These are phyloP conservation scores for Cryphonectria parasitica DNA, from an alignment of 2,329 filamentous ascomycete genomes.

Conservation along the genomic window DNA sequence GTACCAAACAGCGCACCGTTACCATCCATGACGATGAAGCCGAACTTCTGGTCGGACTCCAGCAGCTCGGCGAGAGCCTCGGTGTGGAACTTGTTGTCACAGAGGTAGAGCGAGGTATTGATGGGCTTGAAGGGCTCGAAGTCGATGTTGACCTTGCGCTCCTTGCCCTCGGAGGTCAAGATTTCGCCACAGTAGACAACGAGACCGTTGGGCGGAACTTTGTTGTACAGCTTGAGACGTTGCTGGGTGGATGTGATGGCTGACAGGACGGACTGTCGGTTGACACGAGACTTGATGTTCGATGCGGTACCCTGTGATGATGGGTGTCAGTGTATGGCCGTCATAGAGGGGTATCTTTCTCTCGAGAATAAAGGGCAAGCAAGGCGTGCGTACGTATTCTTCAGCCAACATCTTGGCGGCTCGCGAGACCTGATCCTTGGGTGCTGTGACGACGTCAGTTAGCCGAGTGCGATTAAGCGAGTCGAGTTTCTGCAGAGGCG, in stretches of 20 bases:
- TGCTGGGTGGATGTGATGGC: conserved; percentile 99
- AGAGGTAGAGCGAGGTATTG: conserved; percentile 98
- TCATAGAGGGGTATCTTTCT: neutral
- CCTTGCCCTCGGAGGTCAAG: conserved; percentile 96
- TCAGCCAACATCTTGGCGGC: conserved; percentile 99
- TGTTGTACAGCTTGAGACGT: conserved; percentile 98
- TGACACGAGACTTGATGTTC: conserved; percentile 99
- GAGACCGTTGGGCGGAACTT: conserved; percentile 95
- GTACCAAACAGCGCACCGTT: conserved; percentile 98
- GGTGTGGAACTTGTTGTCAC: conserved; percentile 99
- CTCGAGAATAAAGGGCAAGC: conserved; percentile 28
- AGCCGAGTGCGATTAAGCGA: conserved; percentile 31
- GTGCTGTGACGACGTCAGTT: conserved; percentile 60
- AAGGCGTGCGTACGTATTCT: conserved; percentile 78
- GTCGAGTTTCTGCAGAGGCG: conserved; percentile 20
- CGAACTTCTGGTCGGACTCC: conserved; percentile 98
- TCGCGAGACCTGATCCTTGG: conserved; percentile 96
- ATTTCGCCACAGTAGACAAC: conserved; percentile 99
- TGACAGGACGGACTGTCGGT: conserved; percentile 94
- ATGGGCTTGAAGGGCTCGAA: conserved; percentile 99
- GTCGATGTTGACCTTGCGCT: conserved; percentile 99
- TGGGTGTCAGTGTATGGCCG: conserved; percentile 9
- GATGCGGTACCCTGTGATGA: conserved; percentile 82
- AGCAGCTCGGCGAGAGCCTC: conserved; percentile 95
- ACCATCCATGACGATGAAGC: conserved; percentile 99